These are phyloP conservation scores for Pseudogymnoascus sp. DNA, from an alignment of 2,329 filamentous ascomycete genomes.

Conservation along the genomic window DNA sequence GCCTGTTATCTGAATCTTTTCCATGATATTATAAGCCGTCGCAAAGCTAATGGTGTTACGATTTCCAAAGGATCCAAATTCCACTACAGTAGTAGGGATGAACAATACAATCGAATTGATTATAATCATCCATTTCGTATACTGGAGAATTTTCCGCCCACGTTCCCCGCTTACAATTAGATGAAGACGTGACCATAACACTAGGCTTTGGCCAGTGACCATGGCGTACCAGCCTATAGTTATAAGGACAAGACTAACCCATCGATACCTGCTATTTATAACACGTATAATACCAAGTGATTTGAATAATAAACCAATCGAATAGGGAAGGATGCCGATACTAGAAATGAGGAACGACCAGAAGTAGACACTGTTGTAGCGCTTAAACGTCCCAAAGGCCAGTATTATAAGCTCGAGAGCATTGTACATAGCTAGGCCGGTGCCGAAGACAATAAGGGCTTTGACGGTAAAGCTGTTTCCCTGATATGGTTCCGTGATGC, in stretches of 20 bases:
- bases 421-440: constrained; percentile 43
- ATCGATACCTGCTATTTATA: constrained; percentile 19
- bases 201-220: constrained; percentile 39
- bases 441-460: constrained; percentile 35
- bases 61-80: constrained; percentile 29
- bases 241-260: constrained; percentile 35
- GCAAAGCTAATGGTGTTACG: neutral
- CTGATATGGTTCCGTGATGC: neutral
- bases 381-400: constrained; percentile 41
- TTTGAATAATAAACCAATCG: constrained; percentile 40
- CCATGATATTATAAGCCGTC: neutral
- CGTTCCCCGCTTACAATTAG: constrained; percentile 35
- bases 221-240: constrained; percentile 39
- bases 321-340: constrained; percentile 38
- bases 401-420: constrained; percentile 41
- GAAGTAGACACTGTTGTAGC: constrained; percentile 42
- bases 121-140: constrained; percentile 40
- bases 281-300: constrained; percentile 20
- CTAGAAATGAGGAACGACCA: constrained; percentile 41
- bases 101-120: constrained; percentile 37
- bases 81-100: constrained; percentile 38
- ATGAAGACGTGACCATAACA: constrained; percentile 44
- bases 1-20: neutral
- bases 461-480: neutral
- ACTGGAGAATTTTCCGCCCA: constrained; percentile 28